Evolutionary conservation across 2,329 filamentous ascomycete genomes (phyloP).

Genomic region (Aspergillus clavatus): DNA sequence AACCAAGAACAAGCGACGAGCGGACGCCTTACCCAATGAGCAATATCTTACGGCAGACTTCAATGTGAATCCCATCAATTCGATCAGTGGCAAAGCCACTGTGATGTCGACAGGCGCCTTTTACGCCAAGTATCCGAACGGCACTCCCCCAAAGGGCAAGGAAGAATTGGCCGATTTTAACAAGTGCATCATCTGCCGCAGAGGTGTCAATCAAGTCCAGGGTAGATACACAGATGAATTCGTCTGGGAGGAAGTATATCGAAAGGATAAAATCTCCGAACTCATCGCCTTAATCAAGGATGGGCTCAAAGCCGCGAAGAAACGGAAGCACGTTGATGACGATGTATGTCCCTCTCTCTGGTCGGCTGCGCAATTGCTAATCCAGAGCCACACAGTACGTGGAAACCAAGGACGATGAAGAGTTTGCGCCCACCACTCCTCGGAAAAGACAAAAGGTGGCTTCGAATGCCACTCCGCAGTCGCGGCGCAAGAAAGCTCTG

Average conservation of each 20-base stretch:
- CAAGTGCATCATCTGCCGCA: conserved; percentile 83
- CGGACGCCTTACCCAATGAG: conserved; percentile 79
- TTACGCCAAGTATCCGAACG: conserved; percentile 64
- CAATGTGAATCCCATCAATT: conserved; percentile 79
- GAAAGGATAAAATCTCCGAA: conserved; percentile 58
- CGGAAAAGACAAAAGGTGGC: conserved; percentile 53
- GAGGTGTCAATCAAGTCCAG: conserved; percentile 83
- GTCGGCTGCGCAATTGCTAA: conserved; percentile 6
- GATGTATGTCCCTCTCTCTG: conserved; percentile 28
- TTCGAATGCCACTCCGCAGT: conserved; percentile 41
- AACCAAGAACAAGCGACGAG: conserved; percentile 74
- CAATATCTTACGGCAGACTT: conserved; percentile 84
- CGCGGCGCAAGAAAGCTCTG: conserved; percentile 42
- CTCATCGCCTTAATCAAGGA: conserved; percentile 64
- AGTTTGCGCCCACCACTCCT: conserved; percentile 46
- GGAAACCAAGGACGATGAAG: conserved; percentile 34
- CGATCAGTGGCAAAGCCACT: conserved; percentile 83
- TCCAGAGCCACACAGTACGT: conserved; percentile 27
- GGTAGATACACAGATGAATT: conserved; percentile 92
- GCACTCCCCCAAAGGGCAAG: conserved; percentile 63
- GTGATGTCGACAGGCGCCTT: conserved; percentile 72
- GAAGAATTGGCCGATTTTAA: conserved; percentile 63
- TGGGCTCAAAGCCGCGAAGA: conserved; percentile 62
- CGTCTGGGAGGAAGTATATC: conserved; percentile 80
- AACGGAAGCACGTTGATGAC: conserved; percentile 39